These are phyloP conservation scores for Boechera stricta DNA, from an alignment of 345 rosid genomes.

Conservation along the genomic window DNA sequence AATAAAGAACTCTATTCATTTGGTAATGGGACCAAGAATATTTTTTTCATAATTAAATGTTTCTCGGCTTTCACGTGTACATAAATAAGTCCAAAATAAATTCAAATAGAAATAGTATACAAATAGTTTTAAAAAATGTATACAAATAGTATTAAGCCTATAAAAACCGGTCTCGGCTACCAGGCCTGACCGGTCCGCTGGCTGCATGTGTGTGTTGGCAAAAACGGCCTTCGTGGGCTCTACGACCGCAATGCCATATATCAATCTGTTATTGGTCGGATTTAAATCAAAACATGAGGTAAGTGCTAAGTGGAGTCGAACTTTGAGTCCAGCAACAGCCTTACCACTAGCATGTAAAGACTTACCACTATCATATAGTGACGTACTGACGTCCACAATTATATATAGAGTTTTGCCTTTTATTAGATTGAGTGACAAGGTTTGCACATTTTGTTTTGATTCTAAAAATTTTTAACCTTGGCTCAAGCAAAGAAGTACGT, in stretches of 20 bases:
- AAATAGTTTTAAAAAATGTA: neutral
- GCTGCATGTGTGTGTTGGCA: neutral
- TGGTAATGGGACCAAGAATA: constrained; percentile 19
- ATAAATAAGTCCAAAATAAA: constrained; percentile 7
- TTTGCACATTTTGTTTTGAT: neutral
- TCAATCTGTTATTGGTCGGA: neutral
- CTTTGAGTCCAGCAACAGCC: neutral
- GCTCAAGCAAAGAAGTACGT: neutral
- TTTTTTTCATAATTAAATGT: constrained; percentile 11
- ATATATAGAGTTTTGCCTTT: neutral
- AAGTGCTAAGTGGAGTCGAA: constrained; percentile 1
- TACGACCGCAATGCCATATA: neutral
- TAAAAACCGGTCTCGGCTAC: neutral
- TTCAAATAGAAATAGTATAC: neutral
- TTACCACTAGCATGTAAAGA: neutral
- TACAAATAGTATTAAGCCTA: constrained; percentile 5
- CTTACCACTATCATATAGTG: neutral
- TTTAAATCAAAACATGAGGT: neutral
- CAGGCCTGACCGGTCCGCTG: neutral
- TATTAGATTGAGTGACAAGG: neutral
- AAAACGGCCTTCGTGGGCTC: neutral
- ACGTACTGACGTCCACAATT: neutral
- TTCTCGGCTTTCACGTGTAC: constrained; percentile 25
- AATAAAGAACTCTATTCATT: constrained; percentile 34
- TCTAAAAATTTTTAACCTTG: neutral